Percentiles rank a stretch among this genome's conserved stretches.
Conservation (phyloP, 2,329 filamentous ascomycete genomes). For the Emericellopsis atlantica region DNA sequence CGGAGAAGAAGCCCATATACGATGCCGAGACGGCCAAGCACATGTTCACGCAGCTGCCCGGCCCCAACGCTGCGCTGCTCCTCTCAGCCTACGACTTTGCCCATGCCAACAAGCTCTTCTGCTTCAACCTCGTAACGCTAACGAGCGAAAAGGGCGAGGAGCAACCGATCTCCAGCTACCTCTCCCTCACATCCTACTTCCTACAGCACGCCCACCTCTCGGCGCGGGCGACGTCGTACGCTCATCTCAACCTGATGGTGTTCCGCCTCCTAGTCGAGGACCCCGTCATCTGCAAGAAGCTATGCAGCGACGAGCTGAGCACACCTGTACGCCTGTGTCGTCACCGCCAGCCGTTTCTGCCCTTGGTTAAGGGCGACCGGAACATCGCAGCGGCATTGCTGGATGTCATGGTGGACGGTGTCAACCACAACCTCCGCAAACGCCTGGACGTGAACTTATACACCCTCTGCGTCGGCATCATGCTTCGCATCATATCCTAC, state of each 20-base stretch:
- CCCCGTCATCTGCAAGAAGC: constrained; percentile 62
- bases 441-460: constrained; percentile 79
- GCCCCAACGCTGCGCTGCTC: constrained; percentile 64
- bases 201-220: constrained; percentile 88
- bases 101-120: constrained; percentile 91
- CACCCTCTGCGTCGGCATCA: constrained; percentile 66
- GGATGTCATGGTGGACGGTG: constrained; percentile 78
- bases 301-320: constrained; percentile 71
- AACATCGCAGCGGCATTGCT: constrained; percentile 65
- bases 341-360: constrained; percentile 77
- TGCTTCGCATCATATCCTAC: constrained; percentile 73
- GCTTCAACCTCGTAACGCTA: constrained; percentile 64
- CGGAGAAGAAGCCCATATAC: constrained; percentile 42
- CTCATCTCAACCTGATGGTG: constrained; percentile 73
- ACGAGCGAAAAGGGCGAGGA: constrained; percentile 52
- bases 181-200: constrained; percentile 86
- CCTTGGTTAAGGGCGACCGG: constrained; percentile 58
- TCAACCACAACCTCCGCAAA: constrained; percentile 86
- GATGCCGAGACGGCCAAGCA: constrained; percentile 72
- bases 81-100: constrained; percentile 87
- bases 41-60: constrained; percentile 70
- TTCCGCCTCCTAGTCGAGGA: constrained; percentile 83
- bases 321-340: constrained; percentile 71
- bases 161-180: constrained; percentile 65
- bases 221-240: constrained; percentile 64